Evolutionary conservation across 352 stramenopile species (phyloP).

Genomic region (Phytophthora megakarya): DNA sequence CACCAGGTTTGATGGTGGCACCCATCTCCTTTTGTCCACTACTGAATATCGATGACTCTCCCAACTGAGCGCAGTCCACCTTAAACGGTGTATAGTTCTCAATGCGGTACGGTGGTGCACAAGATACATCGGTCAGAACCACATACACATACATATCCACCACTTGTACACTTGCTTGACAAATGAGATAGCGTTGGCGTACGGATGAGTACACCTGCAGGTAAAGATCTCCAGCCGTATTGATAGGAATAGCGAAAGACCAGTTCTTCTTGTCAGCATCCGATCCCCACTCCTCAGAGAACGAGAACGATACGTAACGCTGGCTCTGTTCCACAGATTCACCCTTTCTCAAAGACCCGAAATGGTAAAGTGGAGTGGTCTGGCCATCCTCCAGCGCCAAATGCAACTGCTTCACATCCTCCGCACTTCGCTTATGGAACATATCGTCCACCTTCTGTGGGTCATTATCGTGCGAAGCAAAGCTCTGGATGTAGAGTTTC

Average conservation of each 20-base stretch:
- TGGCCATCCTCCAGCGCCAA: constrained; percentile 62
- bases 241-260: constrained; percentile 84
- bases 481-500: constrained; percentile 78
- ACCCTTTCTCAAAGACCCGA: constrained; percentile 73
- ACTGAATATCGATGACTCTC: constrained; percentile 72
- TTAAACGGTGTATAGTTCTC: constrained; percentile 89
- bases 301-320: constrained; percentile 86
- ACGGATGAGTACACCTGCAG: constrained; percentile 81
- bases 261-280: constrained; percentile 61
- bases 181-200: constrained; percentile 79
- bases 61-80: constrained; percentile 75
- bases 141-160: constrained; percentile 91
- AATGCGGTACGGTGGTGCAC: constrained; percentile 80
- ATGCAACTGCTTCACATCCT: constrained; percentile 63
- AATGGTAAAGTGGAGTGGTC: constrained; percentile 77
- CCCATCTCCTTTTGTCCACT: constrained; percentile 53
- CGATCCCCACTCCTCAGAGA: constrained; percentile 60
- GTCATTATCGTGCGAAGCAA: constrained; percentile 65
- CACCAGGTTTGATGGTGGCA: constrained; percentile 61
- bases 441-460: constrained; percentile 65
- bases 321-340: constrained; percentile 62
- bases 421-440: constrained; percentile 71
- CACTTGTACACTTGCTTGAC: constrained; percentile 83
- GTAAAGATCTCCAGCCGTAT: constrained; percentile 77
- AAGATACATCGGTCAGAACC: constrained; percentile 82